Percentiles rank a stretch among this genome's conserved stretches.
Conservation (phyloP, 1,284 basidiomycete genomes). For the Boletus mariae region DNA sequence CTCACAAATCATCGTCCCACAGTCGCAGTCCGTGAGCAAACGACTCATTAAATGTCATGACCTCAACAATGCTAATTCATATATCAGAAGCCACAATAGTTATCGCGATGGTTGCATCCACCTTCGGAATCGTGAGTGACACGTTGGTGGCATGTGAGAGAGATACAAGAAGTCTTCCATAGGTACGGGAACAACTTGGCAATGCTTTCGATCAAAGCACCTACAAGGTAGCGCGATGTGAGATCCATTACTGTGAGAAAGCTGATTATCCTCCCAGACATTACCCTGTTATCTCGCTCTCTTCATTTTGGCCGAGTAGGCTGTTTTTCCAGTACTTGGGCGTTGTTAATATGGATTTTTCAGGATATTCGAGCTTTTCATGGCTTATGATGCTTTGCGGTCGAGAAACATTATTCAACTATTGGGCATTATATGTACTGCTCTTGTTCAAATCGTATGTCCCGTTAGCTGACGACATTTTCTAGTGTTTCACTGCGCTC, state of each 20-base stretch:
- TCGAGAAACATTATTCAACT: slow-evolving; percentile 75
- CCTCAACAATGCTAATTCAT: slow-evolving; percentile 6
- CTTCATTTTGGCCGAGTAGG: slow-evolving; percentile 76
- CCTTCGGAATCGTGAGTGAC: slow-evolving; percentile 45
- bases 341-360: slow-evolving; percentile 1
- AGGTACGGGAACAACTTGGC: slow-evolving; percentile 55
- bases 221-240: slow-evolving; percentile 48
- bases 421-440: slow-evolving; percentile 64
- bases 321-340: slow-evolving; percentile 1
- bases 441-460: background rate
- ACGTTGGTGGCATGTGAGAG: background rate
- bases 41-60: background rate
- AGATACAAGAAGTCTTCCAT: slow-evolving; percentile 3
- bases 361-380: slow-evolving; percentile 69
- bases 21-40: slow-evolving; percentile 47
- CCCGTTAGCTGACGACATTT: slow-evolving; percentile 17
- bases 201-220: slow-evolving; percentile 34
- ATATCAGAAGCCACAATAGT: slow-evolving; percentile 48
- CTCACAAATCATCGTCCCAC: slow-evolving; percentile 9
- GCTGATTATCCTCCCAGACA: slow-evolving; percentile 46
- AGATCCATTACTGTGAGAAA: slow-evolving; percentile 3
- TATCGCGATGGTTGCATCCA: slow-evolving; percentile 52
- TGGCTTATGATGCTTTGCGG: slow-evolving; percentile 72
- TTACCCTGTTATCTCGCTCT: slow-evolving; percentile 78
- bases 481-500: slow-evolving; percentile 68